A percentile compares a stretch with the other conserved stretches of the same genome.
Conservation (phyloP, 805 yeast genomes). For the Maudiozyma serrabonitensis region DNA sequence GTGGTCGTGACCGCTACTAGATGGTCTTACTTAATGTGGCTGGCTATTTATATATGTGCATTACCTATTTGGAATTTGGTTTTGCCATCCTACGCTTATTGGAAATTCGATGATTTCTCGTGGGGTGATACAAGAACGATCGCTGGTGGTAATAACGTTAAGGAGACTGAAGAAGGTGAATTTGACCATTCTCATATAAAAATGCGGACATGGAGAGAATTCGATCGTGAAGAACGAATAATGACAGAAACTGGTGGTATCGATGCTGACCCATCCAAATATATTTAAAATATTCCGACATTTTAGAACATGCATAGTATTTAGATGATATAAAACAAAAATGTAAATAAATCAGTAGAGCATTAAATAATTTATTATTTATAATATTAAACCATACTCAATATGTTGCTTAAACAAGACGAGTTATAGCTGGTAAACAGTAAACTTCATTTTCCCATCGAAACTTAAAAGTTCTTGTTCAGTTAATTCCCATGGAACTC, state of each 20-base stretch:
- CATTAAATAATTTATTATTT: neutral
- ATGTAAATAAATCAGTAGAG: neutral
- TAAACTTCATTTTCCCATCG: constrained; percentile 6
- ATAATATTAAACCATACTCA: neutral
- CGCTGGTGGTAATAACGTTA: constrained; percentile 48
- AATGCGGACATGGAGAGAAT: constrained; percentile 93
- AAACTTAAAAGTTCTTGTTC: constrained; percentile 38
- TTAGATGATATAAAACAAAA: neutral
- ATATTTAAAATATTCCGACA: neutral
- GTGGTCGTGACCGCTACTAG: constrained; percentile 75
- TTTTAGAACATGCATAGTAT: neutral
- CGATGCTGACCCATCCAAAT: neutral
- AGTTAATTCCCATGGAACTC: constrained; percentile 69
- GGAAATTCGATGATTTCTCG: constrained; percentile 93
- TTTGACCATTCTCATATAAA: constrained; percentile 85
- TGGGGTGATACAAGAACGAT: constrained; percentile 95
- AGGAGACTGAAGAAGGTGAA: constrained; percentile 62
- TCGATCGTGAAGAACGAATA: constrained; percentile 48
- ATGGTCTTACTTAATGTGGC: constrained; percentile 64
- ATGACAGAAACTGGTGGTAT: neutral
- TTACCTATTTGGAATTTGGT: constrained; percentile 93
- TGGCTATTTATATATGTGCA: constrained; percentile 65
- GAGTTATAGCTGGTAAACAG: constrained; percentile 29
- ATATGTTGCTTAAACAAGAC: neutral
- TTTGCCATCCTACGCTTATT: constrained; percentile 75